These are phyloP conservation scores for Candida maltosa DNA, from an alignment of 805 yeast species.

Conservation along the genomic window DNA sequence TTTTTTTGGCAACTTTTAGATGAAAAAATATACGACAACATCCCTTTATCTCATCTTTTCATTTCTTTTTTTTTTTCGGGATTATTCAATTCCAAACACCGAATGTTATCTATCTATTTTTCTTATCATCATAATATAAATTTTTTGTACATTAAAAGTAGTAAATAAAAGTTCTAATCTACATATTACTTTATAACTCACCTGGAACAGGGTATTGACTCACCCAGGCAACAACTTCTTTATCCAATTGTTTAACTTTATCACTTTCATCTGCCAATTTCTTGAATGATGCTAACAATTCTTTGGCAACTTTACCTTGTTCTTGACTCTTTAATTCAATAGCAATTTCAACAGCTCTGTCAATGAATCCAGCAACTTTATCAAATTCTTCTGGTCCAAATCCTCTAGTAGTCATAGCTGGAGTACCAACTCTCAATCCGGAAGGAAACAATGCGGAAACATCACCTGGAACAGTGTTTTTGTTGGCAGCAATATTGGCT, in stretches of 20 bases:
- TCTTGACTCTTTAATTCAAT: slow-evolving; percentile 60
- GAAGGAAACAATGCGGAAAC: slow-evolving; percentile 94
- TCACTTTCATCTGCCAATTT: slow-evolving; percentile 67
- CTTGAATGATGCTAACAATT: slow-evolving; percentile 88
- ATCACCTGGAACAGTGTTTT: slow-evolving; percentile 96
- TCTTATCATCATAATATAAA: too few relatives aligned
- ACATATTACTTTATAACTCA: too few relatives aligned
- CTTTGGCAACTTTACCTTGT: slow-evolving; percentile 81
- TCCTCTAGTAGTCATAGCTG: slow-evolving; percentile 98
- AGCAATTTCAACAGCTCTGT: slow-evolving; percentile 75
- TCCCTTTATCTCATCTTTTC: neutral
- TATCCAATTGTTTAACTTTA: slow-evolving; percentile 58
- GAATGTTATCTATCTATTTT: too few relatives aligned
- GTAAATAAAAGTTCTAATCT: too few relatives aligned
- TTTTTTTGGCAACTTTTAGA: neutral
- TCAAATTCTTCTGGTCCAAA: slow-evolving; percentile 75
- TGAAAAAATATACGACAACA: neutral
- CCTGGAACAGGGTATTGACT: slow-evolving; percentile 91
- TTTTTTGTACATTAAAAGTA: too few relatives aligned
- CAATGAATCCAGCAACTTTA: slow-evolving; percentile 76
- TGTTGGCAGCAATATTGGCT: slow-evolving; percentile 91
- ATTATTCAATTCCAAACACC: too few relatives aligned
- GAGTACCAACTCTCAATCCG: slow-evolving; percentile 95
- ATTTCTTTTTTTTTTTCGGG: neutral
- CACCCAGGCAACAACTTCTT: slow-evolving; percentile 88